Conservation (phyloP, 768 basidiomycete species). For the Lactarius evosmus region DNA sequence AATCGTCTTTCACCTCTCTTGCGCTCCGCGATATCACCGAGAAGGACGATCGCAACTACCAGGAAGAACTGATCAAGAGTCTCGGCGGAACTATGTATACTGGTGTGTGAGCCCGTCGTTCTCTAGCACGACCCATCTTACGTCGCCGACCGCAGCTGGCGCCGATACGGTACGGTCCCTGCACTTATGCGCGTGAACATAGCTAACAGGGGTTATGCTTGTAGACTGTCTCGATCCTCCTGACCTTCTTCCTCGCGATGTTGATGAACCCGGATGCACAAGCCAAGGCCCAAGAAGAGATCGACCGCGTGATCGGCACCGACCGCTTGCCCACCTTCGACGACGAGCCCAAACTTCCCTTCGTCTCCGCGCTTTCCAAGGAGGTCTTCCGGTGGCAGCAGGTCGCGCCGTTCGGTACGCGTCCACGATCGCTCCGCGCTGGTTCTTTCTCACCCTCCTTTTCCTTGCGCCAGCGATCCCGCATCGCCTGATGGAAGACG, state of each 20-base stretch:
- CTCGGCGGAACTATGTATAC: constrained; percentile 25
- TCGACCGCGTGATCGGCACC: constrained; percentile 31
- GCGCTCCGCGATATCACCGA: constrained; percentile 25
- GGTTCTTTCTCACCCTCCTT: background rate
- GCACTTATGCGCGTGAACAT: background rate
- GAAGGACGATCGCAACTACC: constrained; percentile 25
- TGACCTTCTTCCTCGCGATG: constrained; percentile 31
- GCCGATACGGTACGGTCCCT: constrained; percentile 27
- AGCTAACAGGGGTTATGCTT: background rate
- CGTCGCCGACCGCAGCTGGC: constrained; percentile 19
- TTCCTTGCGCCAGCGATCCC: constrained; percentile 24
- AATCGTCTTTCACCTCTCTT: constrained; percentile 24
- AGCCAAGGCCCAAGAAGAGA: constrained; percentile 30
- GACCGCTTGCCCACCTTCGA: constrained; percentile 32
- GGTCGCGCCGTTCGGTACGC: constrained; percentile 28
- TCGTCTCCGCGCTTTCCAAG: constrained; percentile 28
- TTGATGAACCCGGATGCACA: constrained; percentile 29
- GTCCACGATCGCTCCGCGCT: background rate
- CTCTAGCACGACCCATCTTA: constrained; percentile 3
- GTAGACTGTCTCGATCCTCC: constrained; percentile 27
- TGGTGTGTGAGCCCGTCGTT: constrained; percentile 5
- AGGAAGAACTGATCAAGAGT: constrained; percentile 29
- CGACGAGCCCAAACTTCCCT: constrained; percentile 30
- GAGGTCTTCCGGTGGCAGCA: constrained; percentile 32
- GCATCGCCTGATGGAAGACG: constrained; percentile 28